These are phyloP conservation scores for Lepidium africanum DNA, from an alignment of 345 rosid species.

Conservation along the genomic window DNA sequence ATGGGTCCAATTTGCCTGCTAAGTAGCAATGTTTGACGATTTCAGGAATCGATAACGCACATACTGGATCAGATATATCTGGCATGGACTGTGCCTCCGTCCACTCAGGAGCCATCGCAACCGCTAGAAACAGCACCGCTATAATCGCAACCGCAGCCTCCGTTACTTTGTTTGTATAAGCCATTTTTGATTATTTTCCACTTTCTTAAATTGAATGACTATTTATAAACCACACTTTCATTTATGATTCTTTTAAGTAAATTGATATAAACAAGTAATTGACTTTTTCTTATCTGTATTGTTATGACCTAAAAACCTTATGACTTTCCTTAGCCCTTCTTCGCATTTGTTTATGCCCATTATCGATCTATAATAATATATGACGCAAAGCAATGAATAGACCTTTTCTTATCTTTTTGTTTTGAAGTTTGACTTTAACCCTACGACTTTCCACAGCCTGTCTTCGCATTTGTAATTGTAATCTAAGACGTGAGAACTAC, in stretches of 20 bases:
- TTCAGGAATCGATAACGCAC: neutral
- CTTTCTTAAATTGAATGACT: neutral
- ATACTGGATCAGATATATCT: neutral
- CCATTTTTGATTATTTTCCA: neutral
- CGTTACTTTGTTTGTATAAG: neutral
- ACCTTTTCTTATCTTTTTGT: too few species aligned
- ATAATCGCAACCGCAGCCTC: neutral
- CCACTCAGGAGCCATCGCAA: neutral
- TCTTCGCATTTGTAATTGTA: neutral
- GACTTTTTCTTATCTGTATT: too few species aligned
- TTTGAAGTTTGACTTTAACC: too few species aligned
- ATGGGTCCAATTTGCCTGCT: neutral
- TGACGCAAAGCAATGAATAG: too few species aligned
- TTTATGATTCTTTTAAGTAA: constrained; percentile 4
- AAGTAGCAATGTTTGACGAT: neutral
- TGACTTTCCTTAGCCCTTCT: too few species aligned
- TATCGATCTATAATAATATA: too few species aligned
- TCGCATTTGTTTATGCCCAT: too few species aligned
- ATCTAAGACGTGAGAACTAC: neutral
- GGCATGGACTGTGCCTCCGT: constrained; percentile 2
- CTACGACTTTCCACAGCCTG: neutral
- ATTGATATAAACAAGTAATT: neutral
- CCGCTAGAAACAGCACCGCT: neutral
- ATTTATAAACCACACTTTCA: neutral
- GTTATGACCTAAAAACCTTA: too few species aligned